phyloP scores from a whole-genome alignment of 306 rosid genomes.

The Alnus rubra region DNA sequence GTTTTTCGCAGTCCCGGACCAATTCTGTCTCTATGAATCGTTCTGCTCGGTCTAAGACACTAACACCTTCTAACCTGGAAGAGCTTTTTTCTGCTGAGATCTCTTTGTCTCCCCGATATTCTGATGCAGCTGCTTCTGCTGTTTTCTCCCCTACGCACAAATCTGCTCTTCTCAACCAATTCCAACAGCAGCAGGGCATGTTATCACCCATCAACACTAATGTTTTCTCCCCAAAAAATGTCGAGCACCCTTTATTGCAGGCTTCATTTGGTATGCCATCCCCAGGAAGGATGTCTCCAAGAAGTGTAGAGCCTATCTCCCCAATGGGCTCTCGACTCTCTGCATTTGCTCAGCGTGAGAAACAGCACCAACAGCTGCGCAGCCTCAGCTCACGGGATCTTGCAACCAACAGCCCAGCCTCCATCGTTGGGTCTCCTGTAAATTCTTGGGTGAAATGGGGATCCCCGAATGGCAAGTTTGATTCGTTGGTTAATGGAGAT shows the following conservation, averaged over 20 bases:
- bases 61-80: conserved; percentile 83
- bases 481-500: conserved; percentile 68
- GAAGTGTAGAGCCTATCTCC: conserved; percentile 72
- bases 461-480: conserved; percentile 65
- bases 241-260: conserved; percentile 63
- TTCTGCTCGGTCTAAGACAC: conserved; percentile 61
- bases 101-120: conserved; percentile 67
- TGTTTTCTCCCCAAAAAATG: conserved; percentile 63
- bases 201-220: conserved; percentile 74
- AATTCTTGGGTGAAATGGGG: conserved; percentile 82
- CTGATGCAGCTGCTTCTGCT: conserved; percentile 60
- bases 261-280: conserved; percentile 66
- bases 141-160: conserved; percentile 80
- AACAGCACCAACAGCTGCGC: conserved; percentile 62
- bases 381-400: conserved; percentile 77
- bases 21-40: conserved; percentile 50
- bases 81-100: conserved; percentile 79
- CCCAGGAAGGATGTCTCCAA: conserved; percentile 90
- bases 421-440: conserved; percentile 65
- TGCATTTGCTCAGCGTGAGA: conserved; percentile 65
- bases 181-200: conserved; percentile 79
- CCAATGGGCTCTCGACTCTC: conserved; percentile 68
- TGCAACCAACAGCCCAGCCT: conserved; percentile 48
- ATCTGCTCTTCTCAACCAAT: conserved; percentile 72
- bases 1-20: conserved; percentile 60